Conservation (phyloP, 164 flowering plant species). For the Vitis amurensis region DNA sequence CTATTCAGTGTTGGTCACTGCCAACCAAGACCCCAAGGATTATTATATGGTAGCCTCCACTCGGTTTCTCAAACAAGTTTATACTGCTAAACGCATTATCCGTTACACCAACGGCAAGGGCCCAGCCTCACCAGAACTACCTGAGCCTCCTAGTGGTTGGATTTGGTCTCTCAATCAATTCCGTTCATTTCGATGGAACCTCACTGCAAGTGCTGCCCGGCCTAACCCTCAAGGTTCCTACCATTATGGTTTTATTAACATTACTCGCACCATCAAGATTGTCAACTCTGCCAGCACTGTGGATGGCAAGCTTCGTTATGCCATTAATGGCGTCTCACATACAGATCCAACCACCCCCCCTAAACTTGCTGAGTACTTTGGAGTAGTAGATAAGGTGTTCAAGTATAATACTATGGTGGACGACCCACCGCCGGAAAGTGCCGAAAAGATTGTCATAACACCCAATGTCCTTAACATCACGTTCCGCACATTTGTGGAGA, state of each 20-base stretch:
- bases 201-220: slow-evolving; percentile 67
- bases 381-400: slow-evolving; percentile 39
- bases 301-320: slow-evolving; percentile 52
- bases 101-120: slow-evolving; percentile 37
- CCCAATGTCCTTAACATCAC: slow-evolving; percentile 48
- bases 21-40: slow-evolving; percentile 47
- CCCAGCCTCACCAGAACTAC: slow-evolving; percentile 39
- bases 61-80: slow-evolving; percentile 36
- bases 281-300: slow-evolving; percentile 28
- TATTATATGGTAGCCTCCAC: slow-evolving; percentile 58
- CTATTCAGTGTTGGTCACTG: slow-evolving; percentile 40
- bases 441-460: slow-evolving; percentile 7
- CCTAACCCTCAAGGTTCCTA: slow-evolving; percentile 78
- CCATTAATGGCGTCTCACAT: slow-evolving; percentile 61
- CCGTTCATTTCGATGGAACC: slow-evolving; percentile 64
- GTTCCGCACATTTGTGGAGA: slow-evolving; percentile 50
- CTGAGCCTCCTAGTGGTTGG: slow-evolving; percentile 42
- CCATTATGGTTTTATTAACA: slow-evolving; percentile 65
- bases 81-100: slow-evolving; percentile 35
- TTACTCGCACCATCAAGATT: slow-evolving; percentile 59
- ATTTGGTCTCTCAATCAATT: slow-evolving; percentile 72
- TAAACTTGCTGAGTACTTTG: slow-evolving; percentile 62
- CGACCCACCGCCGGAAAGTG: slow-evolving; percentile 21
- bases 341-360: slow-evolving; percentile 41
- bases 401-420: slow-evolving; percentile 40